A percentile compares a stretch with the other conserved stretches of the same genome.
Conservation (phyloP, 495 filamentous ascomycete genomes). For the Hypoxylon fragiforme region DNA sequence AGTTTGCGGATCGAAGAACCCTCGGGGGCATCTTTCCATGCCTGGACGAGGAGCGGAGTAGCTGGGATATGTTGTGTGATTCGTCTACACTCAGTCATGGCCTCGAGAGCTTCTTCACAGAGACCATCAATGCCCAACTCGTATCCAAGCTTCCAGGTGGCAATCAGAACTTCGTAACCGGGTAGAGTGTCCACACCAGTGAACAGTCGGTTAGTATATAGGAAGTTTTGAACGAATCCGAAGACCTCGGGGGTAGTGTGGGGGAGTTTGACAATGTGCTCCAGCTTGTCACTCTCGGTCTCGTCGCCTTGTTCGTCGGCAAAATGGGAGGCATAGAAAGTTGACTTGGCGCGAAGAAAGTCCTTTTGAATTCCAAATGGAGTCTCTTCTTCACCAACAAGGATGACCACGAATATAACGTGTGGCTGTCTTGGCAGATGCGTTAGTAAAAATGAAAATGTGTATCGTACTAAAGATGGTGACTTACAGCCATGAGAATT, state of each 20-base stretch:
- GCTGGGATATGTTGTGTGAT: conserved; percentile 54
- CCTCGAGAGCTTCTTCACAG: conserved; percentile 53
- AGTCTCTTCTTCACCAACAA: conserved; percentile 52
- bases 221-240: conserved; percentile 54
- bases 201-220: conserved; percentile 53
- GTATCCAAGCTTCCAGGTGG: conserved; percentile 56
- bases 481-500: conserved; percentile 39
- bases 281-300: conserved; percentile 36
- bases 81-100: conserved; percentile 54
- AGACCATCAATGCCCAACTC: conserved; percentile 56
- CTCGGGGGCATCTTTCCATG: conserved; percentile 58
- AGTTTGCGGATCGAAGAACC: conserved; percentile 57
- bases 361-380: conserved; percentile 61
- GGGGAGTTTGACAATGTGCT: conserved; percentile 52
- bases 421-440: conserved; percentile 50
- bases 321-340: conserved; percentile 50
- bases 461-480: neutral
- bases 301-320: conserved; percentile 28
- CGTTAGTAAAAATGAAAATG: conserved; percentile 11
- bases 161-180: conserved; percentile 53
- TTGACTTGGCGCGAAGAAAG: conserved; percentile 54
- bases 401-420: conserved; percentile 54
- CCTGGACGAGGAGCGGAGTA: conserved; percentile 55
- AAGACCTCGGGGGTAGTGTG: conserved; percentile 51
- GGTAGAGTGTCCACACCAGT: conserved; percentile 43